A percentile compares a stretch with the other conserved stretches of the same genome.
phyloP scores from a whole-genome alignment of 1,284 basidiomycete species.

The Mycena sp. region DNA sequence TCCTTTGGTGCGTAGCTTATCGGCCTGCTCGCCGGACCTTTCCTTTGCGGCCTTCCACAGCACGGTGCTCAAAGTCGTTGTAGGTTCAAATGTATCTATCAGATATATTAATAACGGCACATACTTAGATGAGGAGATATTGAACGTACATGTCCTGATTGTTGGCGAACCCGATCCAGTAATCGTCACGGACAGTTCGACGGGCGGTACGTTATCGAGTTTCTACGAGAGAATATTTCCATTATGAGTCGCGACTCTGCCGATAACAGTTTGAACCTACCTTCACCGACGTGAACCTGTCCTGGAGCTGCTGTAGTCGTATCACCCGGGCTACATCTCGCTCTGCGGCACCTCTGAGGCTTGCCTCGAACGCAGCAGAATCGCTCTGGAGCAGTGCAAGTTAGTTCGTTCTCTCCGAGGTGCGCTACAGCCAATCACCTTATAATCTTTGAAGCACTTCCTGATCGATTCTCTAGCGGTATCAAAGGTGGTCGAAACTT shows the following conservation, averaged over 20 bases:
- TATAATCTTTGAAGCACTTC: constrained; percentile 15
- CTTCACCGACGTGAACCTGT: not conserved
- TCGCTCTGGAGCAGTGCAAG: not conserved
- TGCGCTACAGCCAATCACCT: not conserved
- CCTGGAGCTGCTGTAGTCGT: not conserved
- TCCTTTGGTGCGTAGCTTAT: not conserved
- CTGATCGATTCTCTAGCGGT: constrained; percentile 13
- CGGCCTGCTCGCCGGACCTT: not conserved
- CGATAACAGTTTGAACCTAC: not conserved
- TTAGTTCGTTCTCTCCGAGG: not conserved
- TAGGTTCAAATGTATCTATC: constrained; percentile 5
- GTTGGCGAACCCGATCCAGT: not conserved
- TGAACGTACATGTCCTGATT: constrained; percentile 9
- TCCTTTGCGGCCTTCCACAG: not conserved
- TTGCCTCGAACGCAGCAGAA: constrained; percentile 1
- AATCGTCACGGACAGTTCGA: not conserved
- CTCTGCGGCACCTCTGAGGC: not conserved
- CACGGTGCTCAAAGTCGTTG: constrained; percentile 4
- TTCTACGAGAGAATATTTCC: not conserved
- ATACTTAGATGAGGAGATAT: not conserved
- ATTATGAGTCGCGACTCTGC: not conserved
- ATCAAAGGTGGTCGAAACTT: not conserved
- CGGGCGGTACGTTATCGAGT: not conserved
- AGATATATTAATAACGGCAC: not conserved
- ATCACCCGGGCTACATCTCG: not conserved